phyloP scores from a whole-genome alignment of 2,329 filamentous ascomycete species.

The Lachnum nothofagi region DNA sequence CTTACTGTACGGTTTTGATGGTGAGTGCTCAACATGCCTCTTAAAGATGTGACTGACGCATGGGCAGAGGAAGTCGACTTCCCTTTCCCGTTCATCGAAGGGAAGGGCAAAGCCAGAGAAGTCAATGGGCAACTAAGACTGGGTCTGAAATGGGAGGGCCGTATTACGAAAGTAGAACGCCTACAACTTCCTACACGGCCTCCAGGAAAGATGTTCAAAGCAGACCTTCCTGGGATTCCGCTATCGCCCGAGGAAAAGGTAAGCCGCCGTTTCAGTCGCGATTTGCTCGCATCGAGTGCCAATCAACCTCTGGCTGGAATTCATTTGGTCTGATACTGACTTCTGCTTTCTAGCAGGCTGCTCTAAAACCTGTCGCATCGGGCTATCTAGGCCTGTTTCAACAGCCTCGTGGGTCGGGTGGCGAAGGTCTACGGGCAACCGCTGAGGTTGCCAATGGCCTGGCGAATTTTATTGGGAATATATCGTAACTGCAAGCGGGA shows the following conservation, averaged over 20 bases:
- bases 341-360: too few species aligned
- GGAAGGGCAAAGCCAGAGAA: constrained; percentile 19
- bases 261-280: too few species aligned
- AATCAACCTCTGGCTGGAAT: too few species aligned
- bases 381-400: too few species aligned
- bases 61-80: constrained; percentile 13
- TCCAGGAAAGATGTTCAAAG: constrained; percentile 23
- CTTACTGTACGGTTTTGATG: constrained; percentile 18
- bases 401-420: too few species aligned
- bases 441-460: too few species aligned
- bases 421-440: too few species aligned
- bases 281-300: too few species aligned
- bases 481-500: too few species aligned
- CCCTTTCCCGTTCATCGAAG: constrained; percentile 6
- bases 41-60: not conserved
- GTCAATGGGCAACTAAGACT: constrained; percentile 10
- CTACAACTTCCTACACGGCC: constrained; percentile 7
- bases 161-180: constrained; percentile 8
- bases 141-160: constrained; percentile 17
- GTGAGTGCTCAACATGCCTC: constrained; percentile 3
- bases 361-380: too few species aligned
- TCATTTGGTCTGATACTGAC: too few species aligned
- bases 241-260: constrained; percentile 8
- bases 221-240: constrained; percentile 8
- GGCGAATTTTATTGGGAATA: too few species aligned